Percentiles rank a stretch among this genome's conserved stretches.
phyloP scores from a whole-genome alignment of 345 rosid species.

The Lagerstroemia speciosa region DNA sequence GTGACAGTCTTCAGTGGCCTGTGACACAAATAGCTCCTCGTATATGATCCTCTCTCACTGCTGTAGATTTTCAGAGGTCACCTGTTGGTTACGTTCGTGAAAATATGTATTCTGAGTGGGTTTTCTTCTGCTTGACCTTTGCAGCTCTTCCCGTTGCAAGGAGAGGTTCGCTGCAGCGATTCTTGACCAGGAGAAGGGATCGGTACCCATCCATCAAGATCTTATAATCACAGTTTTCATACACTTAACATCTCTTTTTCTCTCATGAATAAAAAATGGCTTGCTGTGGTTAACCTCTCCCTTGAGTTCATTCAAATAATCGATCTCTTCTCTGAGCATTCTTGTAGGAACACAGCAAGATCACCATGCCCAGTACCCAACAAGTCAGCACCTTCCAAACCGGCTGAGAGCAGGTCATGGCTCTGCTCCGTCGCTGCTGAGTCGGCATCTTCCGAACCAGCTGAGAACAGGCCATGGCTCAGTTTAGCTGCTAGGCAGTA shows the following conservation, averaged over 20 bases:
- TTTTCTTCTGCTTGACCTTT: conserved; percentile 2
- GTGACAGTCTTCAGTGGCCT: conserved; percentile 20
- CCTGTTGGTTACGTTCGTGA: background rate
- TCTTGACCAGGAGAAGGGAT: conserved; percentile 84
- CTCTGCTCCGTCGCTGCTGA: conserved; percentile 54
- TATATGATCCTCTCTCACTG: conserved; percentile 5
- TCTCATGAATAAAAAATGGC: too few species aligned
- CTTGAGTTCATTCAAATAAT: background rate
- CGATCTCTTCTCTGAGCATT: background rate
- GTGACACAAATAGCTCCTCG: conserved; percentile 33
- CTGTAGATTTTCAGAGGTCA: background rate
- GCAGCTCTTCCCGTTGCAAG: conserved; percentile 86
- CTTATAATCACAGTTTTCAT: background rate
- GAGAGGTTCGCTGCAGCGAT: conserved; percentile 88
- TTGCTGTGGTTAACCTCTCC: background rate
- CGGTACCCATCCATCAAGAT: conserved; percentile 34
- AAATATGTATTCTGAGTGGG: background rate
- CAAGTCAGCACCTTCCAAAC: conserved; percentile 27
- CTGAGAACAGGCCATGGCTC: conserved; percentile 32
- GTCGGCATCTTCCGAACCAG: conserved; percentile 27
- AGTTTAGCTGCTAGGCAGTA: background rate
- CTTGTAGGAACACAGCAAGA: conserved; percentile 45
- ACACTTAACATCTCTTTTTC: too few species aligned
- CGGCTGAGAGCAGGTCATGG: conserved; percentile 52
- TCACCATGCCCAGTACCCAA: conserved; percentile 47